These are phyloP conservation scores for Cardamine occulta DNA, from an alignment of 345 rosid genomes.

Conservation along the genomic window DNA sequence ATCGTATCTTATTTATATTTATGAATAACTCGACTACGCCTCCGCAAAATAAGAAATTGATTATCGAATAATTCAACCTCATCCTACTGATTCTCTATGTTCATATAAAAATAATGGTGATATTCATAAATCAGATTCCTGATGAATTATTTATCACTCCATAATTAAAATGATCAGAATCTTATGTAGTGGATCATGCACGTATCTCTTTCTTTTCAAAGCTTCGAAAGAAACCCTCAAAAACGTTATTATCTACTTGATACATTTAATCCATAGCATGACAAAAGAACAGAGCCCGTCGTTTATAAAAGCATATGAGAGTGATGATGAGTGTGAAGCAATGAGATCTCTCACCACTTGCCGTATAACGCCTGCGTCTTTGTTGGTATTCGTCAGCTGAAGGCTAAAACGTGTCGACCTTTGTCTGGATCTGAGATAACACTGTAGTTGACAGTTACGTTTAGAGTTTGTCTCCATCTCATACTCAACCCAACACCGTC, in stretches of 20 bases:
- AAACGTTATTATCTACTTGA: constrained; percentile 10
- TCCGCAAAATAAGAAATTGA: neutral
- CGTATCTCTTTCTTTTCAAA: neutral
- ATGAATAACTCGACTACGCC: neutral
- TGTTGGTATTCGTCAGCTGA: constrained; percentile 27
- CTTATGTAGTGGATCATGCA: neutral
- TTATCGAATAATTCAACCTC: constrained; percentile 8
- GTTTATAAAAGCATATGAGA: constrained; percentile 23
- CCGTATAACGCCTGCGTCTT: constrained; percentile 19
- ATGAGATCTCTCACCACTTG: constrained; percentile 14
- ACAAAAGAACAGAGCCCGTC: constrained; percentile 5
- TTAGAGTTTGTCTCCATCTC: constrained; percentile 38
- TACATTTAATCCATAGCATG: constrained; percentile 25
- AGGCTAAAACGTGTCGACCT: constrained; percentile 29
- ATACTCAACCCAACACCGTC: constrained; percentile 39
- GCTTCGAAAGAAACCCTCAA: constrained; percentile 1
- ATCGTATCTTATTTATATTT: neutral
- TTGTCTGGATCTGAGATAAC: constrained; percentile 17
- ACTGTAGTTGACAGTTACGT: constrained; percentile 34
- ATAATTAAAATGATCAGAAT: neutral
- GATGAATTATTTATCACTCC: neutral
- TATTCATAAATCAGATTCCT: neutral
- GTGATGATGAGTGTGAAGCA: constrained; percentile 38
- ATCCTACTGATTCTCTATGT: constrained; percentile 1
- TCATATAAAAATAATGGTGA: neutral